A percentile compares a stretch with the other conserved stretches of the same genome.
Conservation (phyloP, 1,284 basidiomycete species). For the Pseudozyma pruni region DNA sequence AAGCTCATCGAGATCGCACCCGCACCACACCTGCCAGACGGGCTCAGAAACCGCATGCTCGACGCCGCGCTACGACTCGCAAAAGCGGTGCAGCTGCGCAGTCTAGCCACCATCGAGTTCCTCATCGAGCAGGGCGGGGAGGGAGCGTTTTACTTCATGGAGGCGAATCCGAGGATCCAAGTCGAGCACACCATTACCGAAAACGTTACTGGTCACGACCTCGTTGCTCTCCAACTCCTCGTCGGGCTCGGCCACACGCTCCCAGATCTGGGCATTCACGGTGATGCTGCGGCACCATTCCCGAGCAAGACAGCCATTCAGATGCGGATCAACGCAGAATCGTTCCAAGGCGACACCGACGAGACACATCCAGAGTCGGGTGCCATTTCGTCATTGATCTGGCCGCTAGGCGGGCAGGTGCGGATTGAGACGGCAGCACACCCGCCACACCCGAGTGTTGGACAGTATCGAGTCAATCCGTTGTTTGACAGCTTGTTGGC, state of each 20-base stretch:
- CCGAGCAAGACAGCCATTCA: constrained; percentile 28
- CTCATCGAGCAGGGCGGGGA: constrained; percentile 18
- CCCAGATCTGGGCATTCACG: constrained; percentile 7
- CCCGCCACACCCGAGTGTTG: constrained; percentile 20
- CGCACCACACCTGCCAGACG: constrained; percentile 3
- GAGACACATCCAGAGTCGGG: constrained; percentile 29
- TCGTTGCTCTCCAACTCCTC: constrained; percentile 33
- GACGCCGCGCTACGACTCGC: constrained; percentile 18
- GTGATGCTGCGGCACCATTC: not conserved
- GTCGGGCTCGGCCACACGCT: constrained; percentile 30
- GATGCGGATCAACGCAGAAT: constrained; percentile 46
- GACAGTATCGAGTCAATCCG: constrained; percentile 24
- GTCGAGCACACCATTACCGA: constrained; percentile 55
- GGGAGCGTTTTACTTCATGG: constrained; percentile 50
- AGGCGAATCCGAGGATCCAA: constrained; percentile 53
- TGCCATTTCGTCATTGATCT: constrained; percentile 16
- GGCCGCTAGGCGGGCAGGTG: constrained; percentile 31
- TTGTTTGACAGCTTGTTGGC: constrained; percentile 55
- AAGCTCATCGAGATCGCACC: constrained; percentile 53
- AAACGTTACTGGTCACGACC: constrained; percentile 24
- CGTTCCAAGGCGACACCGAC: constrained; percentile 19
- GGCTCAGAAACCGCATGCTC: constrained; percentile 13
- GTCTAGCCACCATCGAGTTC: constrained; percentile 46
- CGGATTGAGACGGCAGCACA: constrained; percentile 53
- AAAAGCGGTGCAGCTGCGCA: constrained; percentile 9